These are phyloP conservation scores for Trametes gibbosa DNA, from an alignment of 768 basidiomycete genomes.

Conservation along the genomic window DNA sequence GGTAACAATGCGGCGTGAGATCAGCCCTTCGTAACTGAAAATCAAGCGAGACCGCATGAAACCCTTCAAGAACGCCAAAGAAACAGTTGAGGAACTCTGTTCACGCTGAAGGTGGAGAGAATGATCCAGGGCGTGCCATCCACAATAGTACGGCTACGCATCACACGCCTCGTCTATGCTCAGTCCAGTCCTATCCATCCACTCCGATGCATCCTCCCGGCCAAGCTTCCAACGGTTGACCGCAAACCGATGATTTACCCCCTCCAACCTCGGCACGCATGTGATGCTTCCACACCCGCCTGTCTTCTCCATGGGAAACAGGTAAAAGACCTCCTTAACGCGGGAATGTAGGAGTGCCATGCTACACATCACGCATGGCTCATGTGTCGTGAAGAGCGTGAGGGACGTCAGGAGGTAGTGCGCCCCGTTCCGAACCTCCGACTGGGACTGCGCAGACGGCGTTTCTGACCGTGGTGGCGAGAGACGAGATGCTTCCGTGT, in stretches of 20 bases:
- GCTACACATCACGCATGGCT: constrained; percentile 96
- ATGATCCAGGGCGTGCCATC: not conserved
- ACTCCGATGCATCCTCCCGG: not conserved
- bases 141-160: not conserved
- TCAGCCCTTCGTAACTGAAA: no score
- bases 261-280: constrained; percentile 76
- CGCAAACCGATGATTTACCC: constrained; percentile 86
- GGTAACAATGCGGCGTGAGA: no score
- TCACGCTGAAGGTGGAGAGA: no score
- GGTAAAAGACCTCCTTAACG: constrained; percentile 81
- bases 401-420: constrained; percentile 88
- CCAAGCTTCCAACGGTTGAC: constrained; percentile 63
- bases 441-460: constrained; percentile 3
- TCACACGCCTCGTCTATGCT: constrained; percentile 5
- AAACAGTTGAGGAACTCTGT: no score
- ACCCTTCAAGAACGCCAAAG: no score
- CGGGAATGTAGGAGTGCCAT: constrained; percentile 96
- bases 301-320: constrained; percentile 69
- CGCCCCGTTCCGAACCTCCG: constrained; percentile 50
- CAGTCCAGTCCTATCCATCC: constrained; percentile 4
- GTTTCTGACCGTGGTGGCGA: constrained; percentile 2
- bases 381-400: constrained; percentile 88
- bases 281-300: constrained; percentile 83
- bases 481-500: constrained; percentile 14
- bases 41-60: no score